These are phyloP conservation scores for Podaxis mareebaensis DNA, from an alignment of 768 basidiomycete genomes.

Conservation along the genomic window DNA sequence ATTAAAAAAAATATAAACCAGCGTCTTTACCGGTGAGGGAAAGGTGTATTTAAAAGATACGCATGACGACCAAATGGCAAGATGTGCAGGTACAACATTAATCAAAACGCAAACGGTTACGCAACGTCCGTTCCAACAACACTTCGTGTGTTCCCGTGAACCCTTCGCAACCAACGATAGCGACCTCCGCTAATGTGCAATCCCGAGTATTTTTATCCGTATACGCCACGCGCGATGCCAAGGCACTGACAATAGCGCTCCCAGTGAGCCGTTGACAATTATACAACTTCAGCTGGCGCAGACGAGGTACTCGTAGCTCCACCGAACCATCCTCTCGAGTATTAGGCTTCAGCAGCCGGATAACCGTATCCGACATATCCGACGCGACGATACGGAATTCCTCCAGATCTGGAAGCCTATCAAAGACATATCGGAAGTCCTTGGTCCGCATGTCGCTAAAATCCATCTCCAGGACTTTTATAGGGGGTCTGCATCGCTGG, in stretches of 20 bases:
- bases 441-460: constrained; percentile 84
- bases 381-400: constrained; percentile 77
- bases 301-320: constrained; percentile 53
- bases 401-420: constrained; percentile 49
- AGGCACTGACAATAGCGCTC: constrained; percentile 51
- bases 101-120: constrained; percentile 12
- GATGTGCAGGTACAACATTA: neutral
- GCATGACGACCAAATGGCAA: neutral
- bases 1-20: neutral
- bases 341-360: constrained; percentile 55
- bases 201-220: constrained; percentile 30
- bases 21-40: neutral
- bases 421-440: constrained; percentile 72
- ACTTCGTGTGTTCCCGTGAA: constrained; percentile 19
- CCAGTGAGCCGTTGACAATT: constrained; percentile 69
- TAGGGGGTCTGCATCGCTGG: constrained; percentile 58
- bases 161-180: constrained; percentile 40
- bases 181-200: constrained; percentile 34
- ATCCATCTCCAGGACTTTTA: constrained; percentile 73
- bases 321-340: constrained; percentile 16
- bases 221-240: constrained; percentile 48
- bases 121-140: constrained; percentile 7
- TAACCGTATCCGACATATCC: constrained; percentile 77
- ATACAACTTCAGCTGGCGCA: constrained; percentile 52
- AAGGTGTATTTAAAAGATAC: neutral